phyloP scores from a whole-genome alignment of 2,329 filamentous ascomycete species.

The Stagonosporopsis cucurbitacearum region DNA sequence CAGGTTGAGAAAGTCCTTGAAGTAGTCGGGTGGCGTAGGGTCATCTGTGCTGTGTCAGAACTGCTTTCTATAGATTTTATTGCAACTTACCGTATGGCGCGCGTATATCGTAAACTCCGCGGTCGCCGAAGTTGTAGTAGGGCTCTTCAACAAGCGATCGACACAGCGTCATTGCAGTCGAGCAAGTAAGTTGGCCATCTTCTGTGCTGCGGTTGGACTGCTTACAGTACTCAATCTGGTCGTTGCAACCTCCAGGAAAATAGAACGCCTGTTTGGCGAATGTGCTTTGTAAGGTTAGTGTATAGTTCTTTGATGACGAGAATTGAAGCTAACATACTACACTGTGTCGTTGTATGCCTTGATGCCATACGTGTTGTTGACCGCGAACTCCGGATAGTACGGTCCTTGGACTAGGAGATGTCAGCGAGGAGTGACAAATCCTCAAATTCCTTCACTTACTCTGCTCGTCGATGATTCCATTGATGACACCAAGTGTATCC shows the following conservation, averaged over 20 bases:
- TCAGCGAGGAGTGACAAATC: neutral
- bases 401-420: conserved; percentile 49
- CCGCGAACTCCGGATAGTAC: conserved; percentile 52
- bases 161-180: conserved; percentile 51
- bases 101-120: conserved; percentile 63
- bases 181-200: conserved; percentile 45
- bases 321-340: conserved; percentile 37
- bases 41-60: conserved; percentile 44
- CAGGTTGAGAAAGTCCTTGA: conserved; percentile 60
- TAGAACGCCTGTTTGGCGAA: conserved; percentile 54
- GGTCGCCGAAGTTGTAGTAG: conserved; percentile 50
- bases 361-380: conserved; percentile 63
- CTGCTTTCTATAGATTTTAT: no score
- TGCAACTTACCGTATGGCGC: conserved; percentile 44
- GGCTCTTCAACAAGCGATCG: conserved; percentile 53
- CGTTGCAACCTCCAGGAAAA: conserved; percentile 58
- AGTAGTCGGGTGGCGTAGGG: conserved; percentile 61
- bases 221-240: conserved; percentile 58
- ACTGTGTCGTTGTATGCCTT: conserved; percentile 55
- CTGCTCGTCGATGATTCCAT: conserved; percentile 61
- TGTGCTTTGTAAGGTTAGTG: conserved; percentile 16
- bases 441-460: neutral
- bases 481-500: conserved; percentile 62
- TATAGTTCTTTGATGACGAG: neutral
- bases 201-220: conserved; percentile 32